A percentile compares a stretch with the other conserved stretches of the same genome.
Conservation (phyloP, 2,329 filamentous ascomycete genomes). For the Trichoderma sp. region DNA sequence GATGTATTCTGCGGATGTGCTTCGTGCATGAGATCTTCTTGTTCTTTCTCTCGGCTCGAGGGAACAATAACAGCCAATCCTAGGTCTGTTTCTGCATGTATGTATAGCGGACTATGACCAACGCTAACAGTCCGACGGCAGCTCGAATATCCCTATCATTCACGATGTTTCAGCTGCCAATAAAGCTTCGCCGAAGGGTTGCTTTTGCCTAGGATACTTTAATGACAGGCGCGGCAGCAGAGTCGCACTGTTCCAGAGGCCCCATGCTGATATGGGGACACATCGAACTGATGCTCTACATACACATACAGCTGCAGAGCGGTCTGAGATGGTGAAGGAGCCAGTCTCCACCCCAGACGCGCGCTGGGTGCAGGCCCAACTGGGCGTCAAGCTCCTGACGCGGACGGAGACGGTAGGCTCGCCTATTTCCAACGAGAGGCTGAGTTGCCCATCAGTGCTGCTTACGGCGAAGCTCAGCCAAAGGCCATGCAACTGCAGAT, state of each 20-base stretch:
- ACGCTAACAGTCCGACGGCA: conserved; percentile 16
- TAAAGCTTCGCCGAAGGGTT: not conserved
- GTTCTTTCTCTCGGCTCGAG: not conserved
- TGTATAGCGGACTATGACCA: conserved; percentile 12
- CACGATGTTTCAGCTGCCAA: conserved; percentile 23
- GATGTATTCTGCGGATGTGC: not conserved
- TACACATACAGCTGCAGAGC: conserved; percentile 23
- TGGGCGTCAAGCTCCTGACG: conserved; percentile 25
- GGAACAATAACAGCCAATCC: not conserved
- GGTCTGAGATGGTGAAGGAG: conserved; percentile 26
- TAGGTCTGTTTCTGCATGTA: conserved; percentile 9
- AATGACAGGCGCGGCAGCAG: conserved; percentile 20
- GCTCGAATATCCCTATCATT: conserved; percentile 17
- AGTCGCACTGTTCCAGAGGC: conserved; percentile 19
- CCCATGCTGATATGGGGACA: conserved; percentile 11
- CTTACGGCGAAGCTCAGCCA: conserved; percentile 17
- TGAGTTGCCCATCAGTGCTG: conserved; percentile 2
- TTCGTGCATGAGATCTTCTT: not conserved
- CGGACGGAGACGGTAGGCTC: conserved; percentile 2
- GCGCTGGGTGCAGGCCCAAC: conserved; percentile 25
- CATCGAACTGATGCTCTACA: conserved; percentile 23
- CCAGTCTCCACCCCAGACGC: conserved; percentile 24
- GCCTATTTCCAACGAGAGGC: not conserved
- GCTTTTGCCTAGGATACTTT: conserved; percentile 1
- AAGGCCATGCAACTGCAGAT: not conserved